phyloP scores from a whole-genome alignment of 257 asterid genomes.

The Scutellaria minor region DNA sequence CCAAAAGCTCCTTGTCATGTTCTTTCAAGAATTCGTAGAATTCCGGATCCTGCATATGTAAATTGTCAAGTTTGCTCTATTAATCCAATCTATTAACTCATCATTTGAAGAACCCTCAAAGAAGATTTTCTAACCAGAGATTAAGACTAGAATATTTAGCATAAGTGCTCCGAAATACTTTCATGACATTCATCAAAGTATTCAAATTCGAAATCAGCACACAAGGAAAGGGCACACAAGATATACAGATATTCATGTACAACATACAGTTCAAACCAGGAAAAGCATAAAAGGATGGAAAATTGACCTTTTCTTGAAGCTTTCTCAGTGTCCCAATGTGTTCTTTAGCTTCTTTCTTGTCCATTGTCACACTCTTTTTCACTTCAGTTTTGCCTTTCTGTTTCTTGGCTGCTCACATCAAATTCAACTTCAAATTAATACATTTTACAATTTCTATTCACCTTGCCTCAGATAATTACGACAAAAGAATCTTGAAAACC shows the following conservation, averaged over 20 bases:
- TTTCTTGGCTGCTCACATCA: constrained; percentile 43
- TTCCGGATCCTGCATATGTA: constrained; percentile 78
- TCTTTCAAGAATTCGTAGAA: constrained; percentile 85
- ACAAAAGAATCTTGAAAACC: not conserved
- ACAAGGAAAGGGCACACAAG: constrained; percentile 8
- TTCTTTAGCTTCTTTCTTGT: constrained; percentile 60
- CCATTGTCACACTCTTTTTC: constrained; percentile 32
- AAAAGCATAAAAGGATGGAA: not conserved
- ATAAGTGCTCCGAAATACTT: constrained; percentile 13
- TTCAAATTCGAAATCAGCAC: not conserved
- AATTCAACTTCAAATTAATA: constrained; percentile 22
- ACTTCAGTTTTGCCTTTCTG: constrained; percentile 34
- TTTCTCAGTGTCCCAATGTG: constrained; percentile 57
- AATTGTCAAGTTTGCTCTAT: constrained; percentile 24
- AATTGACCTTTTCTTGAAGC: constrained; percentile 69
- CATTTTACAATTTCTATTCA: not conserved
- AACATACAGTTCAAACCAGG: not conserved
- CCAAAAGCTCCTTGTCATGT: constrained; percentile 82
- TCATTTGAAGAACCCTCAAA: not conserved
- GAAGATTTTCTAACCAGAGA: not conserved
- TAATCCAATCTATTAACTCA: not conserved
- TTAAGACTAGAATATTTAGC: constrained; percentile 11
- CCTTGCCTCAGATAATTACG: not conserved
- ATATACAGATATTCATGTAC: not conserved
- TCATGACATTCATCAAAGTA: not conserved